Conservation (phyloP, 2,329 filamentous ascomycete genomes). For the Colletotrichum brevisporum region DNA sequence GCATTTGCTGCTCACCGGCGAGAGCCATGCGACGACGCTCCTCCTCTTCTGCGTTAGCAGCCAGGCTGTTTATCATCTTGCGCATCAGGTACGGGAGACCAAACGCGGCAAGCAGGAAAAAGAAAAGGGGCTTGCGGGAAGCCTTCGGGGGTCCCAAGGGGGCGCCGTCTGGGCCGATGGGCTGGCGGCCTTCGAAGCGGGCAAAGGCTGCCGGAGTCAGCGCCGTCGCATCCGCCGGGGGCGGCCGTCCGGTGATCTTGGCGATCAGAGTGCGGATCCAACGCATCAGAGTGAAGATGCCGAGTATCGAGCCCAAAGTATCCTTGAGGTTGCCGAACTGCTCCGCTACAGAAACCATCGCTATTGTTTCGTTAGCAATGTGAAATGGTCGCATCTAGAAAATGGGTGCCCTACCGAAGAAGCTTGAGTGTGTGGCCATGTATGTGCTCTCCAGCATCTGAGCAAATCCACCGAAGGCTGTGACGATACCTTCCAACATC, state of each 20-base stretch:
- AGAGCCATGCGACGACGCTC: conserved; percentile 70
- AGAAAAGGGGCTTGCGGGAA: conserved; percentile 94
- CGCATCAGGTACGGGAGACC: conserved; percentile 97
- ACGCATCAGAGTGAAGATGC: conserved; percentile 95
- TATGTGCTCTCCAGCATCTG: conserved; percentile 99
- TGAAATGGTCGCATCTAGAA: neutral
- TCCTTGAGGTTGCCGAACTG: conserved; percentile 95
- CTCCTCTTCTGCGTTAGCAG: conserved; percentile 87
- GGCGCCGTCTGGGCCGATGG: conserved; percentile 71
- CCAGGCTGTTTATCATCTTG: conserved; percentile 90
- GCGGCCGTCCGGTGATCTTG: conserved; percentile 91
- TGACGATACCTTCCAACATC: conserved; percentile 97
- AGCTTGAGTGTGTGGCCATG: conserved; percentile 99
- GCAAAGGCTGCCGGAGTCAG: conserved; percentile 94
- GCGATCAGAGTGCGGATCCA: conserved; percentile 94
- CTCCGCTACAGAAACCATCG: conserved; percentile 98
- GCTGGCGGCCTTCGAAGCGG: conserved; percentile 81
- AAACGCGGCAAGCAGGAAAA: conserved; percentile 95
- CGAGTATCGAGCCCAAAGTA: conserved; percentile 91
- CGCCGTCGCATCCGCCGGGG: conserved; percentile 86
- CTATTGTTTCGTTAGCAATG: conserved; percentile 59
- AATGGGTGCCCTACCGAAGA: conserved; percentile 81
- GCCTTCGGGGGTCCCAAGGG: conserved; percentile 76
- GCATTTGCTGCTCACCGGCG: conserved; percentile 62
- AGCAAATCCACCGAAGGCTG: conserved; percentile 95